Base-by-base conservation (phyloP, 306 rosid species). In the Canavalia ensiformis region DNA sequence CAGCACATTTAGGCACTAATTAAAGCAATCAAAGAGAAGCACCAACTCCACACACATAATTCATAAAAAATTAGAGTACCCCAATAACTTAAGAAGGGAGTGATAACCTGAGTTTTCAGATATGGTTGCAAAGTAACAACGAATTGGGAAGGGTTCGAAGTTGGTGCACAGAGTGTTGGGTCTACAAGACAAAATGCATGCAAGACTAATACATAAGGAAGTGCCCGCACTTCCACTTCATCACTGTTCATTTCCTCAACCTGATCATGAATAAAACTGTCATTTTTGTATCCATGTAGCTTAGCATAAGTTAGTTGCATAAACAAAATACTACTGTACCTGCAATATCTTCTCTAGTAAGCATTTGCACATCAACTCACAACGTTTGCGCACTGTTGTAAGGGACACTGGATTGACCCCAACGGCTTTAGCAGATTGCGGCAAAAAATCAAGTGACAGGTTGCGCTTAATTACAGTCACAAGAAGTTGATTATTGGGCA, bases 351-450 rank as follows among this genome's bases (percentile, higher is more conserved):
- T 93, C 90, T 93, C 99, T 86, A 95, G 83, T 83, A 95, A 88
- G 88, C 97, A 93, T 87, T 93, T 93, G 94, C 99, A 93, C 97
- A 95, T 95, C 85, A 95, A 81, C 88, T 93, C 99, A 74, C 99
- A 95, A 18, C 99, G 98, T 76, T 87, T 95, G 34, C 93, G 98
- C 41, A 95, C 99, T 60, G 97, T 88, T 52, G 89, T 85, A 66
- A 93, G 94, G 62, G 88, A 86, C 74, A 81, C 87, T 18, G 98
- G 97, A 86, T 83, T 95, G 87, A 95, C 86, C 75, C 99, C 98
- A 58, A 83, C 74, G 49, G 98, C 97, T 88, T 95, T 95, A 65
- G 94, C 79, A 72, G 99, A 89, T 86, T 93, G 99, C 4, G 99
- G 97, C 63, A 93, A 90, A 92, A 95, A 95, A 83, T 95, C 99